Evolutionary conservation across 495 filamentous ascomycete species (phyloP), one percentile per base, ranked within the genome.

Genomic region (Neurospora sp.): DNA sequence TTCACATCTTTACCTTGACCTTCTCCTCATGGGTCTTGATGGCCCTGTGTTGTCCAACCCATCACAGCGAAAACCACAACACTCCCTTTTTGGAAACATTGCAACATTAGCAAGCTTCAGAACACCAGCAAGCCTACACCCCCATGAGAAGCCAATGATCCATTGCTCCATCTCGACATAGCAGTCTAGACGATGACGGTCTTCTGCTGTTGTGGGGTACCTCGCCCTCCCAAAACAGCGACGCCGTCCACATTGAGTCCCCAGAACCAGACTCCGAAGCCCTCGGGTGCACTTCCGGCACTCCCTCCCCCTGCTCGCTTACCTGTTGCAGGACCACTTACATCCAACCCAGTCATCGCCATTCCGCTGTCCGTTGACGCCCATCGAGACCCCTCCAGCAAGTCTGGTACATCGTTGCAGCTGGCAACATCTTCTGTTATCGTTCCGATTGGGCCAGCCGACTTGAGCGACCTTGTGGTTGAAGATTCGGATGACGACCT

Each of bases 401-500:
- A 71, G 8, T 74, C 77, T 0, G 72, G 70, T n/a, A 41, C 73
- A 12, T 75, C 78, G 18, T 44, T 74, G 5, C 71, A 70, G 5
- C 59, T 72, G 4, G 70, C 74, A 2, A 46, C 70, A 18, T 72
- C 72, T 0, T 59, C 72, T 5, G 66, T 62, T 6, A 73, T 75
- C 12, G 72, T 70, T 12, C 73, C 78, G 1, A 59, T 75, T 16
- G 76, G 78, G 2, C 73, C 73, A 9, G 73, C 75, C n/a, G 76
- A 77, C 37, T 75, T 82, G 5, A 77, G 76, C 18, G 69, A 78
- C 46, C 73, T 85, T 35, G 81, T 84, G 0, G 79, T 83, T 35
- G 83, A 86, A 14, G 84, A 86, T 69, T 77, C 48, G 41, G 83
- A 85, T 7, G 83, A 83, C 38, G 80, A 80, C 18, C 75, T 62